A percentile compares a stretch with the other conserved stretches of the same genome.
Conservation (phyloP, 2,329 filamentous ascomycete genomes). For the Ascosphaera acerosa region DNA sequence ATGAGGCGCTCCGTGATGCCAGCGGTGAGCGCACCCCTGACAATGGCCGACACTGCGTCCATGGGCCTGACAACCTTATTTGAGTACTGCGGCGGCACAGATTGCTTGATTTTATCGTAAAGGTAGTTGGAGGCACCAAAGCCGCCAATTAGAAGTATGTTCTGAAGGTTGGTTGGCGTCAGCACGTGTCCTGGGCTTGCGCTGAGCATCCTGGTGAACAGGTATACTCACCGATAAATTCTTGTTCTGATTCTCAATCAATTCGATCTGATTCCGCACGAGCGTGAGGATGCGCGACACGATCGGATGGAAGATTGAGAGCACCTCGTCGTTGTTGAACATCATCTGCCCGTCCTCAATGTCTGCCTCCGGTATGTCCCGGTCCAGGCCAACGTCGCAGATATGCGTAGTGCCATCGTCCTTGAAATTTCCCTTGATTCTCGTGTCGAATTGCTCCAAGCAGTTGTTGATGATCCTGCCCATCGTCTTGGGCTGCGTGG, state of each 20-base stretch:
- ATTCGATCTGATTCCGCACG: slow-evolving; percentile 94
- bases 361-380: slow-evolving; percentile 87
- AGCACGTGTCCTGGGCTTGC: background rate
- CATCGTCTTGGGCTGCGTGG: slow-evolving; percentile 57
- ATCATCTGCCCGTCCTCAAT: slow-evolving; percentile 99
- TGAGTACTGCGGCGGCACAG: slow-evolving; percentile 95
- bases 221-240: slow-evolving; percentile 48
- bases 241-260: slow-evolving; percentile 91
- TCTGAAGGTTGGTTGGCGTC: slow-evolving; percentile 26
- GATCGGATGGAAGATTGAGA: slow-evolving; percentile 96
- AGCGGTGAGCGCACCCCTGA: slow-evolving; percentile 92
- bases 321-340: slow-evolving; percentile 95
- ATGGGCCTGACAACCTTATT: slow-evolving; percentile 94
- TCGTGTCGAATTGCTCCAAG: slow-evolving; percentile 99
- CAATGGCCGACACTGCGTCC: slow-evolving; percentile 96
- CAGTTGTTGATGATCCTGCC: slow-evolving; percentile 96
- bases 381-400: slow-evolving; percentile 93
- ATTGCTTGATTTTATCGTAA: slow-evolving; percentile 97
- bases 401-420: slow-evolving; percentile 99
- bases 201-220: background rate
- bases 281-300: slow-evolving; percentile 92
- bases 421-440: slow-evolving; percentile 97
- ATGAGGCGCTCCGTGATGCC: slow-evolving; percentile 94
- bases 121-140: slow-evolving; percentile 97
- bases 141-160: slow-evolving; percentile 88